Base-by-base conservation (phyloP, 805 yeast genomes). In the Cyberlindnera xishuangbannaensis region DNA sequence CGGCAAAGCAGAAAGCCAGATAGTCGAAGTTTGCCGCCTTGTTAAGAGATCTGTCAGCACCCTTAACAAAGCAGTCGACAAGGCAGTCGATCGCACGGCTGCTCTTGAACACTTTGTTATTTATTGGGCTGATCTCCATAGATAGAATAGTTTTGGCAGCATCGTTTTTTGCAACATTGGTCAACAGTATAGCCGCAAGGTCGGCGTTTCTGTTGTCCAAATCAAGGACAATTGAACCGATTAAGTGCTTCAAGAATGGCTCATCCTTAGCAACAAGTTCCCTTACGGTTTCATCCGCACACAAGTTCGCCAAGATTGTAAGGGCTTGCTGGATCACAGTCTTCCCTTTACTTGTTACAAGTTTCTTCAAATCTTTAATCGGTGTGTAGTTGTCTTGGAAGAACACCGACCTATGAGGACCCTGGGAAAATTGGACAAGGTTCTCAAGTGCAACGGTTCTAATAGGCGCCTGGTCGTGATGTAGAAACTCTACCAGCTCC, bases 31-130 rank as follows among this genome's bases (percentile, higher is more conserved):
- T 71, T 3, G 95, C 92, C 47, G 65, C 69, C 49, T 70, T 72
- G 62, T 85, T 86, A 39, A 86, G 65, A 12, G 73, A 58, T 53
- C 85, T 67, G 48, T 82, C 87, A 28, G 71, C 67, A 7, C 95
- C 95, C 51, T 83, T 83, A 25, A 87, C 95, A 53, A 86, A 87
- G 51, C 88, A 77, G 59, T 85, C 95, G 78, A 88, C 75, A 20
- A 88, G 64, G 56, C 88, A 82, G 49, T 84, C 95, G 59, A 86
- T 67, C 6, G 76, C 78, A 16, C 62, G 67, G 9, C 45, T 48
- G 42, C 83, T 76, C 54, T 67, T 72, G 63, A 83, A 85, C 6
- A 71, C 53, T 4, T 60, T 61, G 31, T 64, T 66, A 27, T 71
- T 70, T 12, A 59, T 51, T 17, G 56, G 39, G 48, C 65, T 34